Conservation (phyloP, 495 filamentous ascomycete genomes). For the Penicillium waksmanii region DNA sequence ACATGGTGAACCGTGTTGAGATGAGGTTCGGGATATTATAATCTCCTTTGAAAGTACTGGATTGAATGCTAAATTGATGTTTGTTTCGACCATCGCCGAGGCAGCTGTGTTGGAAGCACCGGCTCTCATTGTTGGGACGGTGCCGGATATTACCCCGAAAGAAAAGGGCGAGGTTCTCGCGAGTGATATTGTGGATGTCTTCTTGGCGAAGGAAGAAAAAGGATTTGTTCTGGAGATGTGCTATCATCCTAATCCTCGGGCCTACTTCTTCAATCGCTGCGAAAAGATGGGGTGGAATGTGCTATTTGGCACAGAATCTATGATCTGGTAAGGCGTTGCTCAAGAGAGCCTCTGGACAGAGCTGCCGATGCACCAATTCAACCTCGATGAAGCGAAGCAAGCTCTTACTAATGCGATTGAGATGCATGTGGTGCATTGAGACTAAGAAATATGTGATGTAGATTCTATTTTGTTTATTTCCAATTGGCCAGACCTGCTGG, state of each 20-base stretch:
- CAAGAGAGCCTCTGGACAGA: slow-evolving; percentile 10
- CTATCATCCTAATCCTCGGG: slow-evolving; percentile 10
- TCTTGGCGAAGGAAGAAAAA: slow-evolving; percentile 2
- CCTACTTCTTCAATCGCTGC: background rate
- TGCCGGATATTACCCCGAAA: slow-evolving; percentile 7
- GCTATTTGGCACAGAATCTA: slow-evolving; percentile 4
- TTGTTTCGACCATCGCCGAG: background rate
- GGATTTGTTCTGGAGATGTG: slow-evolving; percentile 15
- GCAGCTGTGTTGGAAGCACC: slow-evolving; percentile 1
- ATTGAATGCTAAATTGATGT: slow-evolving; percentile 29
- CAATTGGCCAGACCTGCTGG: slow-evolving; percentile 23
- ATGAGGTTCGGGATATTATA: slow-evolving; percentile 59
- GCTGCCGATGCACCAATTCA: slow-evolving; percentile 5
- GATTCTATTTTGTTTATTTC: background rate
- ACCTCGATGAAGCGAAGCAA: slow-evolving; percentile 2
- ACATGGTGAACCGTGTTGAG: slow-evolving; percentile 61
- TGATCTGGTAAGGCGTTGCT: slow-evolving; percentile 14
- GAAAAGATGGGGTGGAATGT: slow-evolving; percentile 5
- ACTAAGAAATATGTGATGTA: background rate
- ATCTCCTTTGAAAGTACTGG: slow-evolving; percentile 10
- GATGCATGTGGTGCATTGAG: background rate
- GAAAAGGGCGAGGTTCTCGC: slow-evolving; percentile 4
- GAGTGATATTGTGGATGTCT: slow-evolving; percentile 3
- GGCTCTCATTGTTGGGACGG: slow-evolving; percentile 8
- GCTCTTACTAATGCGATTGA: background rate